A percentile compares a stretch with the other conserved stretches of the same genome.
phyloP scores from a whole-genome alignment of 805 yeast species.

The Wickerhamiella hasegawae region DNA sequence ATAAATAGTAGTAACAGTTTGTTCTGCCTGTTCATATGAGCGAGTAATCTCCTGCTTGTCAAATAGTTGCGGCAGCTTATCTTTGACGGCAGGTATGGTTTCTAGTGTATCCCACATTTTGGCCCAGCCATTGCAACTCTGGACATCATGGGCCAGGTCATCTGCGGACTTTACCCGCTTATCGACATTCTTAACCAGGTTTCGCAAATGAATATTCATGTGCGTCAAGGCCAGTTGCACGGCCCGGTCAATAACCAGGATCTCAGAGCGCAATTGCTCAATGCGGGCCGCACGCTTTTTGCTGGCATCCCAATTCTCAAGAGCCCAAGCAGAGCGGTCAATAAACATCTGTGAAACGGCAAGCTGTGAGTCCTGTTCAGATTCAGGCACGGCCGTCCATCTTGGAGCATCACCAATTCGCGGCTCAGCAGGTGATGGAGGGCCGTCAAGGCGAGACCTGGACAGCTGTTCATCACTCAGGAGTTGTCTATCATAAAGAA shows the following conservation, averaged over 20 bases:
- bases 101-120: slow-evolving; percentile 7
- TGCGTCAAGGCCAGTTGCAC: slow-evolving; percentile 5
- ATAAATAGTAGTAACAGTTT: slow-evolving; percentile 4
- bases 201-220: slow-evolving; percentile 4
- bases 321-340: not conserved
- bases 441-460: no score
- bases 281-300: not conserved
- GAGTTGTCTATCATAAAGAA: slow-evolving; percentile 15
- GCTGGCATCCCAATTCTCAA: not conserved
- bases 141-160: slow-evolving; percentile 9
- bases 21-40: slow-evolving; percentile 1
- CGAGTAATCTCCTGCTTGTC: slow-evolving; percentile 5
- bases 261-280: not conserved
- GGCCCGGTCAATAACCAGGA: slow-evolving; percentile 2
- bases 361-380: no score
- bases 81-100: slow-evolving; percentile 6
- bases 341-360: no score
- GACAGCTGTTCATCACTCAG: slow-evolving; percentile 4
- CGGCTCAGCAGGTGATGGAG: no score
- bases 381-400: no score
- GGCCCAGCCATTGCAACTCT: slow-evolving; percentile 11
- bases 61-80: slow-evolving; percentile 13
- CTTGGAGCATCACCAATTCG: no score
- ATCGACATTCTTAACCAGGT: slow-evolving; percentile 1
- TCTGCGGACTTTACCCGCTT: slow-evolving; percentile 1